These are phyloP conservation scores for Bruguiera sexangula DNA, from an alignment of 345 rosid genomes.

Conservation along the genomic window DNA sequence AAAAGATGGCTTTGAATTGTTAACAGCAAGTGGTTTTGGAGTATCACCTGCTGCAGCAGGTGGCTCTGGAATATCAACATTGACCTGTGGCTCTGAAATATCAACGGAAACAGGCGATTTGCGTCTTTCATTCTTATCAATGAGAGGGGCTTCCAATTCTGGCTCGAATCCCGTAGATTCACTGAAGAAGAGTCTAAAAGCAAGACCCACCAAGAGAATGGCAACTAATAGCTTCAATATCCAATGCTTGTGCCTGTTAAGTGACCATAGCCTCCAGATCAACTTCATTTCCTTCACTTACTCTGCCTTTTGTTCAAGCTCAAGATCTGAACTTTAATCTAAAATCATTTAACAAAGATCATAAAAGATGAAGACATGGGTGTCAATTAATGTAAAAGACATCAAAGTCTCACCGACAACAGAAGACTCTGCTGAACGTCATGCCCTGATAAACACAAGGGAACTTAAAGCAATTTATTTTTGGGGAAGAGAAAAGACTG, in stretches of 20 bases:
- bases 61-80: slow-evolving; percentile 1
- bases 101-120: slow-evolving; percentile 1
- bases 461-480: neutral
- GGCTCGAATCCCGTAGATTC: slow-evolving; percentile 34
- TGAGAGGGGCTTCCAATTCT: slow-evolving; percentile 22
- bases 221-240: slow-evolving; percentile 49
- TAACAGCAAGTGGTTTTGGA: slow-evolving; percentile 9
- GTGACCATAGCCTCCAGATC: slow-evolving; percentile 33
- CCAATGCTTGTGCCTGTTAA: slow-evolving; percentile 44
- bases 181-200: slow-evolving; percentile 48
- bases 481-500: neutral
- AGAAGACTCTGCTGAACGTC: neutral
- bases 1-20: neutral
- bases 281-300: slow-evolving; percentile 46
- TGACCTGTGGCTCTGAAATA: neutral
- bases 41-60: neutral
- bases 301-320: neutral
- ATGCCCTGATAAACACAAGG: neutral
- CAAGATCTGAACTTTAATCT: slow-evolving; percentile 8
- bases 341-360: neutral
- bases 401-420: slow-evolving; percentile 9
- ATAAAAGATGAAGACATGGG: slow-evolving; percentile 2
- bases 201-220: slow-evolving; percentile 51
- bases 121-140: slow-evolving; percentile 15
- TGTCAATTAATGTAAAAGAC: neutral